Percentiles rank a stretch among this genome's conserved stretches.
These are phyloP conservation scores for Schizonepeta tenuifolia DNA, from an alignment of 257 asterid species.

Conservation along the genomic window DNA sequence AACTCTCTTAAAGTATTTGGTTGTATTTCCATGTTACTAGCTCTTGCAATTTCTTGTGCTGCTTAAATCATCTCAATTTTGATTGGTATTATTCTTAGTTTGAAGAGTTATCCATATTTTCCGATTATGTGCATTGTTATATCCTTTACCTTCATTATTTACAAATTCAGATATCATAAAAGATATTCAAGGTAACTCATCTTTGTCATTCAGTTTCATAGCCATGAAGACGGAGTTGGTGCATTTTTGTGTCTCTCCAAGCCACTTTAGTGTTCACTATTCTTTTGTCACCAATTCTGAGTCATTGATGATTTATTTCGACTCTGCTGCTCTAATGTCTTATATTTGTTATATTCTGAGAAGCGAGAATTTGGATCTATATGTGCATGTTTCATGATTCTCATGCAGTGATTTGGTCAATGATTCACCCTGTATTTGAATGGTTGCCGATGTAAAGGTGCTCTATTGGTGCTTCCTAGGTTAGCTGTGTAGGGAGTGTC, in stretches of 20 bases:
- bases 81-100: constrained; percentile 12
- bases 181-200: background rate
- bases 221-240: constrained; percentile 8
- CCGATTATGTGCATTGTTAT: background rate
- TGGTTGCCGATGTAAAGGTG: background rate
- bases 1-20: constrained; percentile 1
- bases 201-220: background rate
- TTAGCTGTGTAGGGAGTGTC: no score
- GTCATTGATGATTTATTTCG: background rate
- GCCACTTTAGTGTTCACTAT: background rate
- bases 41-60: background rate
- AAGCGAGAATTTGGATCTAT: background rate
- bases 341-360: background rate
- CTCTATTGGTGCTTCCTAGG: no score
- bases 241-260: constrained; percentile 7
- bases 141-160: background rate
- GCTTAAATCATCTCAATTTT: background rate
- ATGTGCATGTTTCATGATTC: background rate
- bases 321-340: background rate
- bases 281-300: background rate
- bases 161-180: background rate
- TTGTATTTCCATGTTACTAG: constrained; percentile 4
- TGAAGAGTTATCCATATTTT: background rate
- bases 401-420: background rate
- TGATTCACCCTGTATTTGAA: background rate